Conservation (phyloP, 169 alveolate genomes). For the Plasmodium gallinaceum region DNA sequence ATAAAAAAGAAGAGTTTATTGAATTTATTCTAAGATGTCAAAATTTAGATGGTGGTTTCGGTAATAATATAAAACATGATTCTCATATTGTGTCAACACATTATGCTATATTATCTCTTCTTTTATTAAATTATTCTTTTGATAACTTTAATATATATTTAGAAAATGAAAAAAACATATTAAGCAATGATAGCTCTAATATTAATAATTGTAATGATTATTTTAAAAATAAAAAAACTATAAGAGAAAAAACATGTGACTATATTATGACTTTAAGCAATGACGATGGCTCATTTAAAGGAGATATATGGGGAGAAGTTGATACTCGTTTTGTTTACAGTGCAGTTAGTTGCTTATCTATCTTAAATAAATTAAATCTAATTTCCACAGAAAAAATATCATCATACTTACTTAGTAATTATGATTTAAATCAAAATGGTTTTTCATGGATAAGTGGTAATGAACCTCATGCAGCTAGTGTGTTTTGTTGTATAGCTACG, state of each 20-base stretch:
- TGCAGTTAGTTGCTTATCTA: conserved; percentile 92
- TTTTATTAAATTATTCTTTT: conserved; percentile 41
- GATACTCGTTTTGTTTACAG: conserved; percentile 95
- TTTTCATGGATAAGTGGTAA: conserved; percentile 96
- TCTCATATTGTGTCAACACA: conserved; percentile 86
- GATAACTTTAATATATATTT: conserved; percentile 7
- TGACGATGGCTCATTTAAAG: conserved; percentile 95
- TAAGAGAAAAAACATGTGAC: conserved; percentile 20
- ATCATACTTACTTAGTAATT: conserved; percentile 87
- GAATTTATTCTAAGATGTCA: conserved; percentile 70
- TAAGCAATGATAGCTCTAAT: background rate
- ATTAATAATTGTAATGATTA: background rate
- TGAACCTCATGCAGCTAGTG: conserved; percentile 97
- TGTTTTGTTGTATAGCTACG: conserved; percentile 94
- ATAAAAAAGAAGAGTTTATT: conserved; percentile 77
- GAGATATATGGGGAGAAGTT: conserved; percentile 95
- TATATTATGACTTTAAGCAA: conserved; percentile 81
- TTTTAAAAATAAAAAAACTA: background rate
- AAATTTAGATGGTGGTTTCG: conserved; percentile 85
- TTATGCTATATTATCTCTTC: conserved; percentile 69
- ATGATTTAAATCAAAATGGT: conserved; percentile 91
- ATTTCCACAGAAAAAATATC: conserved; percentile 89
- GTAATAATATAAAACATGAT: conserved; percentile 81
- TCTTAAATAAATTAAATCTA: conserved; percentile 87
- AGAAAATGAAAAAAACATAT: background rate